These are phyloP conservation scores for Mortierella sp. DNA, from an alignment of 371 early-diverging fungal genomes.

Conservation along the genomic window DNA sequence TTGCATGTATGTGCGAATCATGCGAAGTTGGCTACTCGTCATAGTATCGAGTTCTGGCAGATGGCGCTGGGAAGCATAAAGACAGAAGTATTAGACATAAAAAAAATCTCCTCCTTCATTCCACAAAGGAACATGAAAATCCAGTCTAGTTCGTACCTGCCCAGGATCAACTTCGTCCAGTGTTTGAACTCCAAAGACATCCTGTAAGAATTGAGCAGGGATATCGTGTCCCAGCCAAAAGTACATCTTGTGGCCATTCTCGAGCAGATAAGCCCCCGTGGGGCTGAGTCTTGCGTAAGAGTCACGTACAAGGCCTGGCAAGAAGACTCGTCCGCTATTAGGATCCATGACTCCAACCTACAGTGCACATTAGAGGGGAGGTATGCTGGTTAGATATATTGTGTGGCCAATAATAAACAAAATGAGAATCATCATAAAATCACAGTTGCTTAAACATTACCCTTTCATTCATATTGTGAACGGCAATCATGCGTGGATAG, in stretches of 20 bases:
- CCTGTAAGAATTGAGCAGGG: slow-evolving; percentile 69
- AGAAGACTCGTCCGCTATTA: slow-evolving; percentile 56
- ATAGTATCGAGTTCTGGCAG: slow-evolving; percentile 73
- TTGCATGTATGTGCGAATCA: slow-evolving; percentile 74
- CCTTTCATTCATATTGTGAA: slow-evolving; percentile 74
- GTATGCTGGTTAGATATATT: background rate
- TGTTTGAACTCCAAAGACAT: slow-evolving; percentile 81
- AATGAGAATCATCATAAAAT: background rate
- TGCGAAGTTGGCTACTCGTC: slow-evolving; percentile 68
- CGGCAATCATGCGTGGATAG: slow-evolving; percentile 86
- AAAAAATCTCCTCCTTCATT: background rate
- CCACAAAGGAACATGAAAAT: background rate
- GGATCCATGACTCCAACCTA: slow-evolving; percentile 31
- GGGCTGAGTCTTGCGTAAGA: slow-evolving; percentile 82
- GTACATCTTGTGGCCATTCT: slow-evolving; percentile 84
- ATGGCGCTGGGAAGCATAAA: slow-evolving; percentile 44
- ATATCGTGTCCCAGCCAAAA: slow-evolving; percentile 91
- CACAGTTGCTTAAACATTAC: slow-evolving; percentile 47
- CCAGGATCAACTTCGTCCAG: slow-evolving; percentile 81
- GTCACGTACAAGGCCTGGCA: slow-evolving; percentile 81
- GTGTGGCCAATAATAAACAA: no score
- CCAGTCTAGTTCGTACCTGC: slow-evolving; percentile 61
- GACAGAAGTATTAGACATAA: background rate
- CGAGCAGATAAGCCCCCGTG: slow-evolving; percentile 83
- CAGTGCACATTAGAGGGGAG: background rate